Percentiles rank a stretch among this genome's conserved stretches.
These are phyloP conservation scores for Alternaria arbusti DNA, from an alignment of 2,329 filamentous ascomycete genomes.

Conservation along the genomic window DNA sequence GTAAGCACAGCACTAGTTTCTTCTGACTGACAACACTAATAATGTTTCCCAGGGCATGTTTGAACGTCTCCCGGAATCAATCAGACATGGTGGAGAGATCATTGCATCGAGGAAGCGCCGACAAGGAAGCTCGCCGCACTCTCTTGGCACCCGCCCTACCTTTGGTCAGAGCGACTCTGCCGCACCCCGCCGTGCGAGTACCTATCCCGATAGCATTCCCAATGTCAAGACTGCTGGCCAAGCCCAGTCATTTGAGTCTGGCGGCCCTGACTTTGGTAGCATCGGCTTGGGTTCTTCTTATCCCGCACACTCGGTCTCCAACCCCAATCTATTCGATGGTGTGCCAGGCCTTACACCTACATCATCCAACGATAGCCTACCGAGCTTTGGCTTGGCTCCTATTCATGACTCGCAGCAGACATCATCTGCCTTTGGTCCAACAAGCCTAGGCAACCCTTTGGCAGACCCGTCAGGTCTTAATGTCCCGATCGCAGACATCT, in stretches of 20 bases:
- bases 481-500: slow-evolving; percentile 69
- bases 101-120: slow-evolving; percentile 46
- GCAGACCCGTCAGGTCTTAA: slow-evolving; percentile 44
- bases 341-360: slow-evolving; percentile 43
- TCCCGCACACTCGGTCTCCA: slow-evolving; percentile 33
- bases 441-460: slow-evolving; percentile 39
- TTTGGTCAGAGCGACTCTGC: slow-evolving; percentile 32
- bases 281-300: slow-evolving; percentile 37
- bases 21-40: slow-evolving; percentile 12
- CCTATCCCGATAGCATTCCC: slow-evolving; percentile 45
- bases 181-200: slow-evolving; percentile 41
- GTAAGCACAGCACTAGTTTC: slow-evolving; percentile 57
- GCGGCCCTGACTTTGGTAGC: slow-evolving; percentile 36
- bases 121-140: slow-evolving; percentile 46
- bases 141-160: slow-evolving; percentile 31
- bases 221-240: slow-evolving; percentile 35
- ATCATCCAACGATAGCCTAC: slow-evolving; percentile 38
- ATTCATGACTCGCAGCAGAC: slow-evolving; percentile 34
- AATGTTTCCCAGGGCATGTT: slow-evolving; percentile 70
- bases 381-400: slow-evolving; percentile 32
- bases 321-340: slow-evolving; percentile 38
- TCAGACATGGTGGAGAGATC: slow-evolving; percentile 57
- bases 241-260: slow-evolving; percentile 34
- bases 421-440: slow-evolving; percentile 36
- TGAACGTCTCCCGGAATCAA: slow-evolving; percentile 76